Conservation (phyloP, 441 rosid genomes). For the Populus tomentosa region DNA sequence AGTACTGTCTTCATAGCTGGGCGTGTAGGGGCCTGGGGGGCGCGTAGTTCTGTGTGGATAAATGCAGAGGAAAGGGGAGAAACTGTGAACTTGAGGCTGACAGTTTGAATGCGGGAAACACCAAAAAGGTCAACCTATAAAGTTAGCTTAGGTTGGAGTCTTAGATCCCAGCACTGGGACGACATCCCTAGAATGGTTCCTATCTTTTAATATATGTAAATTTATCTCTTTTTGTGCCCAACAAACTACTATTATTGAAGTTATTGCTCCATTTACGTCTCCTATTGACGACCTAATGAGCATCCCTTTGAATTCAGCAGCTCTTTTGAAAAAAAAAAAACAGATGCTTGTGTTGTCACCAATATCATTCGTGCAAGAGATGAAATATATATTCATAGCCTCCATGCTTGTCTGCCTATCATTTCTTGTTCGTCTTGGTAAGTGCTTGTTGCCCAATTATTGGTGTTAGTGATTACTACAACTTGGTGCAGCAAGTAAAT, state of each 20-base stretch:
- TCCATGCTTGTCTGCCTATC: constrained; percentile 15
- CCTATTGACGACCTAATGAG: constrained; percentile 17
- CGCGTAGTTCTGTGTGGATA: not conserved
- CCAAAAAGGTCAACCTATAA: constrained; percentile 24
- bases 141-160: constrained; percentile 24
- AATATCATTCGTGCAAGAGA: not conserved
- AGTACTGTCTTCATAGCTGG: not conserved
- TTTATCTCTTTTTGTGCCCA: constrained; percentile 24
- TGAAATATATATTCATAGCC: constrained; percentile 1
- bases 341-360: constrained; percentile 7
- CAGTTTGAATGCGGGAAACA: constrained; percentile 50
- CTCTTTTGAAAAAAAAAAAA: constrained; percentile 15
- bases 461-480: constrained; percentile 27
- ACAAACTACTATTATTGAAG: constrained; percentile 22
- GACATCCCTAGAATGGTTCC: constrained; percentile 23
- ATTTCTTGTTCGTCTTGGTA: constrained; percentile 19
- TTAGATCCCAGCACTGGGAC: constrained; percentile 35
- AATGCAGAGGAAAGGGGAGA: not conserved
- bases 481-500: constrained; percentile 7
- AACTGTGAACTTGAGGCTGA: constrained; percentile 25
- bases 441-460: constrained; percentile 44
- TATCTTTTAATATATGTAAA: constrained; percentile 10
- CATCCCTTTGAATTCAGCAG: constrained; percentile 19
- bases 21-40: constrained; percentile 47
- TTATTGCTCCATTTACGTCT: constrained; percentile 28